These are phyloP conservation scores for Microsporum audouinii DNA, from an alignment of 2,329 filamentous ascomycete species.

Conservation along the genomic window DNA sequence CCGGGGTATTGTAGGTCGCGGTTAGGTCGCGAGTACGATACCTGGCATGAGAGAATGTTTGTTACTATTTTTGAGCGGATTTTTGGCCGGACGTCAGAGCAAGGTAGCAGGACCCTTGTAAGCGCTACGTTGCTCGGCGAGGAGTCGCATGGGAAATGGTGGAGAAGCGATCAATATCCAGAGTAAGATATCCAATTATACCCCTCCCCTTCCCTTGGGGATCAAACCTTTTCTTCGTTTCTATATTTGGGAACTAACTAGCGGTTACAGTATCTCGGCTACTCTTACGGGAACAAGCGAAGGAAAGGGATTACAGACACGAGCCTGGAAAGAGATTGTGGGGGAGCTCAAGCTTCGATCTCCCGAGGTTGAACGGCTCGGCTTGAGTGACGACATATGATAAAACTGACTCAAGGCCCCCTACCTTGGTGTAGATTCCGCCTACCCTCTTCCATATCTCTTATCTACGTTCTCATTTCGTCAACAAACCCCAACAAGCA, in stretches of 20 bases:
- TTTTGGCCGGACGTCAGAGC: constrained; percentile 34
- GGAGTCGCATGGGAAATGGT: constrained; percentile 36
- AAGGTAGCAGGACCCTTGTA: constrained; percentile 35
- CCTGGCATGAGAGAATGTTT: constrained; percentile 25
- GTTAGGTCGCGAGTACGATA: constrained; percentile 31
- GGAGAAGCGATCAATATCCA: constrained; percentile 24
- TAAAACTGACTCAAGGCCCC: not conserved
- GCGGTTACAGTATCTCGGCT: constrained; percentile 5
- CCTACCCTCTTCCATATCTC: not conserved
- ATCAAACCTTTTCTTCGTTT: not conserved
- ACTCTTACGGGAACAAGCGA: constrained; percentile 7
- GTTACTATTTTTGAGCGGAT: constrained; percentile 27
- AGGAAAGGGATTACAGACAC: constrained; percentile 6
- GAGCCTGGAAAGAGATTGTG: constrained; percentile 11
- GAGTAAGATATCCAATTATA: constrained; percentile 9
- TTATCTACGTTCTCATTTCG: not conserved
- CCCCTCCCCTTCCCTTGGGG: not conserved
- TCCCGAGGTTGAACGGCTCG: constrained; percentile 3
- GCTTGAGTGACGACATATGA: not conserved
- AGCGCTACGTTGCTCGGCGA: constrained; percentile 32
- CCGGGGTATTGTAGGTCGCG: constrained; percentile 36
- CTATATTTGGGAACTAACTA: not conserved
- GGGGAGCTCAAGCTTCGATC: constrained; percentile 7
- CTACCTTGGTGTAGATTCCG: not conserved
- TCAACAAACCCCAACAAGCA: not conserved